Base-by-base conservation (phyloP, 2,329 filamentous ascomycete species). In the Penicillium frequentans region DNA sequence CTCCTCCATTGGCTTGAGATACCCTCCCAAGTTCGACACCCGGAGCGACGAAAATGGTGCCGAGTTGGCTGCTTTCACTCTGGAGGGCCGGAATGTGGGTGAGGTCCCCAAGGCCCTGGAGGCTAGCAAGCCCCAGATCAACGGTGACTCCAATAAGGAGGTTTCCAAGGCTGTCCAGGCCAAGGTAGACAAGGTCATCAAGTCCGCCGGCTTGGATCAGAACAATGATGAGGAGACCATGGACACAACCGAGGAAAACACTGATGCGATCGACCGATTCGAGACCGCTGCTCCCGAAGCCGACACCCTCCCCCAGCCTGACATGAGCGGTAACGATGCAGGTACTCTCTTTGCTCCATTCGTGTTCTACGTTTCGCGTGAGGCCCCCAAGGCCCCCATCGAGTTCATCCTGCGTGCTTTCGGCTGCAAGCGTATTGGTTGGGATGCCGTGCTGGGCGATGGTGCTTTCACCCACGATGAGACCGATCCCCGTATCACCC, bases 331-430 rank as follows among this genome's bases (percentile, higher is more conserved):
- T 64, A 86, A 82, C 59, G 86, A 90, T 68, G 84, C 88, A 19
- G 86, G 85, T 27, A 83, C 84, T n/a, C 83, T 99, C 37, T 98
- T 98, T 75, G 86, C 90, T 31, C 88, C 91, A 59, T 93, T 90
- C 76, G 96, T 92, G 31, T 87, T 99, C 79, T 99, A 89, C 78
- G 84, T 99, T 44, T 96, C 93, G 37, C 89, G 95, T 68, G 95
- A 99, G 79, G 93, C 93, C 3, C 95, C 95, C 14, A 86, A 93
- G 63, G 90, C 92, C 63, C 87, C 95, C 3, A 81, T 99, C 23
- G 95, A 99, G 74, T 96, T 99, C 72, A 85, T 99, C 54, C 84
- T 99, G 52, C 90, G 93, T 70, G 86, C 93, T 3, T 99, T 98
- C 70, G 95, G 95, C 62, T 98, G 93, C 81, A 96, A 93, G 80